Base-by-base conservation (phyloP, 2,329 filamentous ascomycete genomes). In the Chalara sp. region DNA sequence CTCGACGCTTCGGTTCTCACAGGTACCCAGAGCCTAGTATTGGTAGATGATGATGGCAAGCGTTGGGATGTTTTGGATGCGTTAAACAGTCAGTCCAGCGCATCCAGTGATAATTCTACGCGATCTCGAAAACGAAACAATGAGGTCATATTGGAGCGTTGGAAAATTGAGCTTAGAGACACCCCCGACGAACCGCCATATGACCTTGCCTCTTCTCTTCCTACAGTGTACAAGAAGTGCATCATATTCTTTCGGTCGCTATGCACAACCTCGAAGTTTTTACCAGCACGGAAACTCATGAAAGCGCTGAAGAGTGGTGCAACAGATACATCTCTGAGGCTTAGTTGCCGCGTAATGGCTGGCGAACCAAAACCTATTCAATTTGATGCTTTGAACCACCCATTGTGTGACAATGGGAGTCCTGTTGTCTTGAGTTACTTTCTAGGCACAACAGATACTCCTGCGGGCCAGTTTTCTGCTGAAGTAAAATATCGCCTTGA, bases 171-270 rank as follows among this genome's bases (percentile, higher is more conserved):
- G 65, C 75, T 97, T 51, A 87, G 87, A 64, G 80, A 81, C 58
- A 71, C 72, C 52, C 68, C 75, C 51, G 65, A 74, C 65, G 65
- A 76, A 57, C 62, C 67, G 32, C 61, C 66, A 12, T 74, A 79
- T 45, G 80, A 80, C 64, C 88, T 84, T 65, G 79, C 78, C 6
- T 73, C 74, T 8, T 75, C 72, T 32, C 73, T 97, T 47, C 90
- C 93, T 11, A 92, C 89, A 48, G 84, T 96, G 52, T 99, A 99
- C 76, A 99, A 99, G 72, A 93, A 95, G 71, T 89, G 88, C 61
- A 95, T 99, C 57, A 87, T 97, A 58, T 83, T 96, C 61, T 96
- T 97, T 70, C 81, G 93, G 53, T 90, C 90, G 1, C 76, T 99
- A 44, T 96, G 88, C 67, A 82, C 88, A 46, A 87, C 87, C 49